These are phyloP conservation scores for Parastagonospora nodorum DNA, from an alignment of 2,329 filamentous ascomycete genomes.

Conservation along the genomic window DNA sequence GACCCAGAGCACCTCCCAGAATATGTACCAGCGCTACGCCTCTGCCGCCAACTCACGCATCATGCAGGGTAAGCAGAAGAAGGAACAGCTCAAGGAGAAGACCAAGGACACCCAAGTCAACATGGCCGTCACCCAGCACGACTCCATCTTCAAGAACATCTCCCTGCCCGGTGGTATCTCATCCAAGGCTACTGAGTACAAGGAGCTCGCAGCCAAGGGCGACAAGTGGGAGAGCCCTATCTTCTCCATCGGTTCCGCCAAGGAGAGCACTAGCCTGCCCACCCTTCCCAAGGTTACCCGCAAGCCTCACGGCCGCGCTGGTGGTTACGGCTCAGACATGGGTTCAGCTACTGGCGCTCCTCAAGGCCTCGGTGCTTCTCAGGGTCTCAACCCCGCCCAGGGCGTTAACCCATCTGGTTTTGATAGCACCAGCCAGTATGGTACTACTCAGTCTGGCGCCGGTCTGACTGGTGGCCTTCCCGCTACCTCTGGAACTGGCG, in stretches of 20 bases:
- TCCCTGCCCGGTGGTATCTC: constrained; percentile 86
- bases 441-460: constrained; percentile 9
- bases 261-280: constrained; percentile 74
- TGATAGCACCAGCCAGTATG: constrained; percentile 14
- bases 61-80: constrained; percentile 78
- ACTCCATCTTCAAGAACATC: constrained; percentile 91
- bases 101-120: constrained; percentile 75
- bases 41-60: constrained; percentile 74
- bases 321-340: constrained; percentile 32
- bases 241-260: constrained; percentile 82
- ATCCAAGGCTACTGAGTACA: constrained; percentile 92
- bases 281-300: constrained; percentile 58
- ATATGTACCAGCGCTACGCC: constrained; percentile 86
- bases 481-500: constrained; percentile 1
- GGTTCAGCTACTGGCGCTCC: constrained; percentile 19
- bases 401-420: constrained; percentile 1
- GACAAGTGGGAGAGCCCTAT: constrained; percentile 94
- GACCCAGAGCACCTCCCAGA: constrained; percentile 76
- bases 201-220: constrained; percentile 82
- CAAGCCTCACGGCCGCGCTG: constrained; percentile 60
- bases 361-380: constrained; percentile 20
- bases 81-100: constrained; percentile 57
- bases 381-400: constrained; percentile 16
- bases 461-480: constrained; percentile 10
- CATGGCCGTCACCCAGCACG: constrained; percentile 81